Conservation (phyloP, 208 protist genomes). For the Leishmania martiniquensis region DNA sequence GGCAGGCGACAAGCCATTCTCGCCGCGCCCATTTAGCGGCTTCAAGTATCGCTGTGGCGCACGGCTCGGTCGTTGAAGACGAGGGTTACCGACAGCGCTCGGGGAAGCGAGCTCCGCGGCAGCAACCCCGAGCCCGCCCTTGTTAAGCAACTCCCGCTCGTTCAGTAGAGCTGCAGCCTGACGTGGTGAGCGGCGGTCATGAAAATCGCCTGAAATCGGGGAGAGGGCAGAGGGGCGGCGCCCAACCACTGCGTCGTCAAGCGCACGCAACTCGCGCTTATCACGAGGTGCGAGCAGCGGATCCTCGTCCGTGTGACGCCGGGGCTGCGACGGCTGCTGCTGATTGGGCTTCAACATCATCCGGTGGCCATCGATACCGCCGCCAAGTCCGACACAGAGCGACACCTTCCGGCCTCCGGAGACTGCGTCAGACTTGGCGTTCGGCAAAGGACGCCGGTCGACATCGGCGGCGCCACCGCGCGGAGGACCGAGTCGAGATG, state of each 20-base stretch:
- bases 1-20: constrained; percentile 11
- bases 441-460: constrained; percentile 17
- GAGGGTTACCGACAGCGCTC: constrained; percentile 8
- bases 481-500: not conserved
- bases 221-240: constrained; percentile 22
- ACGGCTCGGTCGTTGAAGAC: constrained; percentile 26
- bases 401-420: not conserved
- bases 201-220: constrained; percentile 18
- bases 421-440: constrained; percentile 4
- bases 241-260: constrained; percentile 1
- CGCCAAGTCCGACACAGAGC: constrained; percentile 12
- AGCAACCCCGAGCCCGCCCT: not conserved
- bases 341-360: constrained; percentile 20
- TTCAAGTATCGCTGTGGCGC: constrained; percentile 28
- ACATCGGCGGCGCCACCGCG: constrained; percentile 8
- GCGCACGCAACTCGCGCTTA: not conserved
- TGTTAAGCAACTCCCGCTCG: not conserved
- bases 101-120: constrained; percentile 8
- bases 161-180: constrained; percentile 1
- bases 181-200: constrained; percentile 12
- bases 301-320: constrained; percentile 15
- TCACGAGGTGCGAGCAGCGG: not conserved
- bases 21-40: constrained; percentile 19
- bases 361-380: constrained; percentile 17
- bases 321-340: not conserved